Evolutionary conservation across 441 rosid genomes (phyloP), one percentile per base, ranked within the genome.

Genomic region (Eruca vesicaria): DNA sequence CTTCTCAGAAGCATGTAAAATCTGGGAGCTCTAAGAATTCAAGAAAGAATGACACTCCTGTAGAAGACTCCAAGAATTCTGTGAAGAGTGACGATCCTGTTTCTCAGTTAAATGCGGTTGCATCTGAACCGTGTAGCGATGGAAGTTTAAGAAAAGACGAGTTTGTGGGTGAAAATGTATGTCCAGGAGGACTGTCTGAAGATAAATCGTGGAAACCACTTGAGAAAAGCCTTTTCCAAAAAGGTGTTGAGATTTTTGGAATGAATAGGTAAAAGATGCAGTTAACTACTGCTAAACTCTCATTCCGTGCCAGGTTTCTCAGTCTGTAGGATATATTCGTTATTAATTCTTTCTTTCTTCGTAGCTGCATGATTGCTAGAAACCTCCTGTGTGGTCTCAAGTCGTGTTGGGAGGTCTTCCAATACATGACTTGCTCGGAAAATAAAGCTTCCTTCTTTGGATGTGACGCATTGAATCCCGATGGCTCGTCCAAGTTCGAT

Each of bases 221-320:
- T 72, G 99, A 96, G 78, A 92, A 90, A 86, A 84, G 93, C 80
- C 92, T 96, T 63, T 90, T 86, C 75, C 94, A 90, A 78, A 93
- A 96, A 84, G 98, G 98, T 59, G 76, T 93, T 53, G 94, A 96
- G 84, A 93, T 96, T 75, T 96, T 91, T 86, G 99, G 98, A 64
- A 85, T 89, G 84, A 92, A 93, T 82, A 89, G 97, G 98, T 83
- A 66, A 38, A 32, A 43, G 59, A 63, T 79, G 61, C 50, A 26
- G 33, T 73, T 9, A 57, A 45, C 72, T 33, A 33, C 38, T 43
- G 56, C 35, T 16, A 57, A 6, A 48, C 48, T 38, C 5, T 60
- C 68, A 48, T 66, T 50, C 20, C 6, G 19, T 9, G 14, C 62
- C 21, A 26, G 50, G 18, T 21, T 63, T 62, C 29, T 41, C 9